Evolutionary conservation across 768 basidiomycete species (phyloP).

Genomic region (Lactifluus rugatus): DNA sequence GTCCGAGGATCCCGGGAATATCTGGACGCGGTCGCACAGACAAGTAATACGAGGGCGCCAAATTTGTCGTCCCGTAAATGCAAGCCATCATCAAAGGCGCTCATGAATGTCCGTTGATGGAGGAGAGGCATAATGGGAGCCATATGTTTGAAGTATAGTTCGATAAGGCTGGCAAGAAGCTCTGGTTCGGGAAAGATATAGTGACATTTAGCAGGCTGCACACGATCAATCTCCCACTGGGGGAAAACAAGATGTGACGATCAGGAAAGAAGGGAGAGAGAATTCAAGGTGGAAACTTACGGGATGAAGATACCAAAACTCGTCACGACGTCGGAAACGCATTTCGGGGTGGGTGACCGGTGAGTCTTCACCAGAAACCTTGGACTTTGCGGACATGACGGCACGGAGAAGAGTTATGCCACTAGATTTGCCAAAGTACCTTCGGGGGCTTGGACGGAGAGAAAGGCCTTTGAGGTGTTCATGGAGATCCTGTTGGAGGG

Average conservation of each 20-base stretch:
- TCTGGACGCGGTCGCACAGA: slow-evolving; percentile 15
- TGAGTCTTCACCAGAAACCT: not conserved
- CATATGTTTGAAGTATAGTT: slow-evolving; percentile 8
- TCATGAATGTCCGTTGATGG: slow-evolving; percentile 17
- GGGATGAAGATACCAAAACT: slow-evolving; percentile 13
- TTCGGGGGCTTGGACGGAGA: not conserved
- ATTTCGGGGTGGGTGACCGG: not conserved
- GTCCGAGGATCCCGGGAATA: slow-evolving; percentile 13
- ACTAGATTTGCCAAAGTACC: slow-evolving; percentile 20
- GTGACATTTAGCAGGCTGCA: not conserved
- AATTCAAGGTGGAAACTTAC: not conserved
- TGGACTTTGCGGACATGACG: slow-evolving; percentile 10
- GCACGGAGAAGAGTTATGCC: slow-evolving; percentile 7
- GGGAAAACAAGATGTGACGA: not conserved
- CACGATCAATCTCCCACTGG: slow-evolving; percentile 17
- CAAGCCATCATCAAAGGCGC: slow-evolving; percentile 1
- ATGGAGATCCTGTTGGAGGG: not conserved
- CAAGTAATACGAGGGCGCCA: slow-evolving; percentile 13
- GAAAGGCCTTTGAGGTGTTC: not conserved
- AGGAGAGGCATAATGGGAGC: slow-evolving; percentile 13
- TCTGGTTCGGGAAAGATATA: slow-evolving; percentile 17
- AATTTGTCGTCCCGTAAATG: slow-evolving; percentile 13
- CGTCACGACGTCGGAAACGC: not conserved
- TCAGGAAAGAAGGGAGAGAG: not conserved
- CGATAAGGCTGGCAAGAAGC: slow-evolving; percentile 10